Base-by-base conservation (phyloP, 495 filamentous ascomycete species). In the Xylaria sp. region DNA sequence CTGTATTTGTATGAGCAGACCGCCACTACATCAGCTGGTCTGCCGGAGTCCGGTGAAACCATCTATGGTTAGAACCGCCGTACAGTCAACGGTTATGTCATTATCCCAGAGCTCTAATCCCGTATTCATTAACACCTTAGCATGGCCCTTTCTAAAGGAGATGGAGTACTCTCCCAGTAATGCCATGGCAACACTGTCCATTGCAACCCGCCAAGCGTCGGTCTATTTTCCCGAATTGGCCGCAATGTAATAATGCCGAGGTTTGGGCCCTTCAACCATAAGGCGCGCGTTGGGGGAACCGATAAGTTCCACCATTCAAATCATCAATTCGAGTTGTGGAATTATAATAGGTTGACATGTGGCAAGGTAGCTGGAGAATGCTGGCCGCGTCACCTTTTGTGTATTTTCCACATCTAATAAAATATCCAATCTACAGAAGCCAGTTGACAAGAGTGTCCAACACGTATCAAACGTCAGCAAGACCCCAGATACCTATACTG, bases 201-300 rank as follows among this genome's bases (percentile, higher is more conserved):
- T 50, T 37, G 64, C 67, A 61, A 50, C 33, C n/a, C 37, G 48
- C 48, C 64, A 67, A 50, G n/a, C 55, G 61, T 61, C 67, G 67
- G 67, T 40, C 17, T 19, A 50, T 35, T 69, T 69, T 50, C 67
- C 55, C 17, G 55, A 69, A 61, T 43, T 19, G 40, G 66, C 12
- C 21, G 17, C 44, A 43, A 55, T 67, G 14, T 5, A 26, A 55
- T 11, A 55, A 48, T 40, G 48, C 33, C 19, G 31, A 43, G 48
- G 11, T 21, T 40, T 19, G 7, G n/a, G 29, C 55, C 46, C 48
- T 41, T 35, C 19, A 33, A 21, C 31, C 2, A 37, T 35, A 33
- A 19, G 44, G 5, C 11, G 9, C 31, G 11, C 44, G n/a, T 37
- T 33, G 31, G 7, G 46, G 19, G 8, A 44, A 63, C 21, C 9